A percentile compares a stretch with the other conserved stretches of the same genome.
Evolutionary conservation across 2,329 filamentous ascomycete species (phyloP).

Genomic region (Pestalotiopsis sp.): DNA sequence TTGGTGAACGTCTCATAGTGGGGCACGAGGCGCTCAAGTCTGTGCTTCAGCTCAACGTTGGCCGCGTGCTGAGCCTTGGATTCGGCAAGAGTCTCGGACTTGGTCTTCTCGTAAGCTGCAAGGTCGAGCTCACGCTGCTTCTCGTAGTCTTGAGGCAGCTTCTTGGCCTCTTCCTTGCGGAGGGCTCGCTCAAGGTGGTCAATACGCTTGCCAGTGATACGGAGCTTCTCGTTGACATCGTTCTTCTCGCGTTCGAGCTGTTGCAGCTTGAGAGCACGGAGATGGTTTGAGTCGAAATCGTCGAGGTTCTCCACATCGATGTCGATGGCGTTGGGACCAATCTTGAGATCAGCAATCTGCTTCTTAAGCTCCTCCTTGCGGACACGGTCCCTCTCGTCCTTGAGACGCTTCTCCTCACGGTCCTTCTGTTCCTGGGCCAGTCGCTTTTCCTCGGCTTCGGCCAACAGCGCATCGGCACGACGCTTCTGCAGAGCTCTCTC

Average conservation of each 20-base stretch:
- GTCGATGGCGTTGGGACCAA: constrained; percentile 72
- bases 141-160: constrained; percentile 82
- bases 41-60: constrained; percentile 90
- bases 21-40: constrained; percentile 81
- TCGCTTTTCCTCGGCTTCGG: constrained; percentile 86
- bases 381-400: constrained; percentile 85
- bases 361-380: constrained; percentile 93
- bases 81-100: constrained; percentile 75
- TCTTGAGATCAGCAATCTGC: constrained; percentile 88
- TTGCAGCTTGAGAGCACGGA: constrained; percentile 91
- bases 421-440: constrained; percentile 91
- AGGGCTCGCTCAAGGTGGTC: constrained; percentile 97
- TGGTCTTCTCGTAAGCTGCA: constrained; percentile 77
- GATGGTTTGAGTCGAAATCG: constrained; percentile 82
- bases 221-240: constrained; percentile 85
- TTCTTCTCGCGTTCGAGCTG: constrained; percentile 99
- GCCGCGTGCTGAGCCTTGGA: constrained; percentile 87
- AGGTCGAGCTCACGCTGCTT: constrained; percentile 77
- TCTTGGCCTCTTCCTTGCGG: constrained; percentile 93
- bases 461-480: constrained; percentile 81
- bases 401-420: constrained; percentile 81
- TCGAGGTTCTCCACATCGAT: constrained; percentile 82
- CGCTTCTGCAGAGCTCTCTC: constrained; percentile 89
- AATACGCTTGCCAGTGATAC: constrained; percentile 90
- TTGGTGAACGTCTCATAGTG: constrained; percentile 81